Percentiles rank a stretch among this genome's conserved stretches.
phyloP scores from a whole-genome alignment of 345 rosid species.

The Corchorus olitorius region DNA sequence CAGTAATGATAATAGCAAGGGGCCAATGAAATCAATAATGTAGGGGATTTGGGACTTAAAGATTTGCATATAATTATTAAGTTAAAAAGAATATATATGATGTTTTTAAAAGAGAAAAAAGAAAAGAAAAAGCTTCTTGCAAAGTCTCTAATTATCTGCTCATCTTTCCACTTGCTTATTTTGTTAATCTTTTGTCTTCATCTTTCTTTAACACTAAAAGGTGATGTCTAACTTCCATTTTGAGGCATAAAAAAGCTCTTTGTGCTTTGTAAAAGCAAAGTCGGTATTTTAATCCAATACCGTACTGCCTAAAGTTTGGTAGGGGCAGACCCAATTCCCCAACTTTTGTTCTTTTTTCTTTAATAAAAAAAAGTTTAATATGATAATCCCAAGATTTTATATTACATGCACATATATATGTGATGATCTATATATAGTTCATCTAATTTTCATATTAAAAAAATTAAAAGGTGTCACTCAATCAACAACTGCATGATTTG shows the following conservation, averaged over 20 bases:
- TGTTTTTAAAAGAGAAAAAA: slow-evolving; percentile 11
- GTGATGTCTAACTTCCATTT: slow-evolving; percentile 29
- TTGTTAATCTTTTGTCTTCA: slow-evolving; percentile 17
- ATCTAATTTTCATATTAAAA: not conserved
- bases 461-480: no score
- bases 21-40: not conserved
- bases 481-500: no score
- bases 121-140: slow-evolving; percentile 9
- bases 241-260: slow-evolving; percentile 29
- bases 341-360: not conserved
- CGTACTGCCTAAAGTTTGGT: slow-evolving; percentile 22
- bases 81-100: not conserved
- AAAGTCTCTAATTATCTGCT: slow-evolving; percentile 4
- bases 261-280: slow-evolving; percentile 31
- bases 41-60: slow-evolving; percentile 7
- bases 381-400: not conserved
- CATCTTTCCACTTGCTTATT: slow-evolving; percentile 33
- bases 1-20: not conserved
- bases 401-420: not conserved
- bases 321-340: slow-evolving; percentile 3
- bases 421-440: no score
- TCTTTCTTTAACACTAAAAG: slow-evolving; percentile 20
- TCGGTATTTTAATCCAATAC: slow-evolving; percentile 1
- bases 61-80: slow-evolving; percentile 2
- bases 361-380: no score